Evolutionary conservation across 139 green algal genomes (phyloP).

Genomic region (Nannochloris sp.): DNA sequence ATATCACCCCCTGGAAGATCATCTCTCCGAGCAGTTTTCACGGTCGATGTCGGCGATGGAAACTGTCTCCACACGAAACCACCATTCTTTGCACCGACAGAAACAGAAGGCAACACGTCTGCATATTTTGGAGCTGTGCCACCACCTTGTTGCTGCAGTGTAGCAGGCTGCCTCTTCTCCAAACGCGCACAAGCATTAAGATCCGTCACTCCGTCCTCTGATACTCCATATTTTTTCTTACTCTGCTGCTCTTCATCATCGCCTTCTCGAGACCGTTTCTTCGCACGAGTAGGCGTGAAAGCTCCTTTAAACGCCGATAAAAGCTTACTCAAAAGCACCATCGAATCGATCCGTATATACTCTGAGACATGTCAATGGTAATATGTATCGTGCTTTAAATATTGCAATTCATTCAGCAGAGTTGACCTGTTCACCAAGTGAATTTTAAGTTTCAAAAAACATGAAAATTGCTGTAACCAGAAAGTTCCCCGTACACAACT

Average conservation of each 20-base stretch:
- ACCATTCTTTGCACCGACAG: no score
- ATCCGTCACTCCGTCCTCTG: not conserved
- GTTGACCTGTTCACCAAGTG: no score
- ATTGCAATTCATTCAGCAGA: no score
- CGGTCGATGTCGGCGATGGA: no score
- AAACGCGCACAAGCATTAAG: not conserved
- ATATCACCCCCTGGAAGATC: no score
- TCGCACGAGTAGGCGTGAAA: not conserved
- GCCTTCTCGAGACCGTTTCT: not conserved
- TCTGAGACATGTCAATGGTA: no score
- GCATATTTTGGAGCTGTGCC: not conserved
- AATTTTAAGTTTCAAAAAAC: no score
- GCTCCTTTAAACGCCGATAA: not conserved
- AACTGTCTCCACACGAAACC: no score
- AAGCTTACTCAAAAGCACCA: not conserved
- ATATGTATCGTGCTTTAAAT: no score
- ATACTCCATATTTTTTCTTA: not conserved
- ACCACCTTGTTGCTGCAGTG: not conserved
- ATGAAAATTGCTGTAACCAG: no score
- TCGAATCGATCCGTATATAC: not conserved
- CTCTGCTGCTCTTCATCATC: not conserved
- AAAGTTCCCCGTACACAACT: no score
- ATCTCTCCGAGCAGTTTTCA: no score
- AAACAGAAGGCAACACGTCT: not conserved
- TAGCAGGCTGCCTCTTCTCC: not conserved